Percentiles rank a stretch among this genome's conserved stretches.
Evolutionary conservation across 2,329 filamentous ascomycete species (phyloP).

Genomic region (Trichoderma afroharzianum): DNA sequence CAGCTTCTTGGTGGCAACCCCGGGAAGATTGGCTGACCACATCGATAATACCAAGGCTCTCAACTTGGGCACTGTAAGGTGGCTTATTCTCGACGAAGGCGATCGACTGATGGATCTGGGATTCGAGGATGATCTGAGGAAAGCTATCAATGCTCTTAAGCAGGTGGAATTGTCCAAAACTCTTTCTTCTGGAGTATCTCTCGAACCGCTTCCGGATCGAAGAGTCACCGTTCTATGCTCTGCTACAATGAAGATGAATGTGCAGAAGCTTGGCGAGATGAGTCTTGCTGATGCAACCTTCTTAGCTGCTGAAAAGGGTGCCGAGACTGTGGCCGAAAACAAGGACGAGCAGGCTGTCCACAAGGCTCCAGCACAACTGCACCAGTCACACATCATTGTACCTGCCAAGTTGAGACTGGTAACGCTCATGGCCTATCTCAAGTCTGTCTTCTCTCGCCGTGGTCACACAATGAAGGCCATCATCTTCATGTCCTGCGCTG

Average conservation of each 20-base stretch:
- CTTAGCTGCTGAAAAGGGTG: constrained; percentile 64
- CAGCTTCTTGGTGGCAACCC: constrained; percentile 94
- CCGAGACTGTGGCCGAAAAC: constrained; percentile 44
- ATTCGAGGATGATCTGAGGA: constrained; percentile 90
- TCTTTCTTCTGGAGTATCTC: constrained; percentile 54
- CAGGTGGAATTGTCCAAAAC: constrained; percentile 57
- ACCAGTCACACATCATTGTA: constrained; percentile 84
- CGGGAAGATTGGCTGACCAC: constrained; percentile 86
- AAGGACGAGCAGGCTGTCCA: constrained; percentile 57
- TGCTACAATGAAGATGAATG: constrained; percentile 96
- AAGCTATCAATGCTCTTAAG: constrained; percentile 77
- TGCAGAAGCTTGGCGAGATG: constrained; percentile 89
- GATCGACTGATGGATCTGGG: constrained; percentile 98
- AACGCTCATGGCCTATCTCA: constrained; percentile 77
- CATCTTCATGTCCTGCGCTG: constrained; percentile 93
- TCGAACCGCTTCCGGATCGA: constrained; percentile 66
- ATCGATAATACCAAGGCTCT: constrained; percentile 87
- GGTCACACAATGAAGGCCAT: constrained; percentile 96
- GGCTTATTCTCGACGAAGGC: constrained; percentile 93
- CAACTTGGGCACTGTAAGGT: constrained; percentile 83
- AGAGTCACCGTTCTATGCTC: constrained; percentile 89
- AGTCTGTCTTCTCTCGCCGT: constrained; percentile 80
- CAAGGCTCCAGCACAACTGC: constrained; percentile 82
- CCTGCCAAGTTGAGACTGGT: constrained; percentile 89
- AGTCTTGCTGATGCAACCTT: constrained; percentile 90